phyloP scores from a whole-genome alignment of 495 filamentous ascomycete species.

The Trichocladium antarcticum region DNA sequence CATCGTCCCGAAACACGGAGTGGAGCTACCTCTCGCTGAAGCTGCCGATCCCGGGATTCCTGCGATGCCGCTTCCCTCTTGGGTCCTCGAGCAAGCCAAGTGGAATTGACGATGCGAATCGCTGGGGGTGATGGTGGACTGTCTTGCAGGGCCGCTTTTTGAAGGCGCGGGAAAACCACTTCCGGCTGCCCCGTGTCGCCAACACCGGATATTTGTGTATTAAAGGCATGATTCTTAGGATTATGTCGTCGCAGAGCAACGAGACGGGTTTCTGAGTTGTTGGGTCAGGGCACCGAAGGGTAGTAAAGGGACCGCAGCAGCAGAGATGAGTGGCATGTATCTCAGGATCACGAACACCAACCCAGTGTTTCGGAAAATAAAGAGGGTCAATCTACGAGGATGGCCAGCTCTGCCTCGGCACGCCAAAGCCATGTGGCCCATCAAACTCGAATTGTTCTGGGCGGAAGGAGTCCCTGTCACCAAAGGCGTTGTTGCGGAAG shows the following conservation, averaged over 20 bases:
- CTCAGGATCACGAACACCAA: too few species aligned
- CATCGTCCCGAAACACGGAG: background rate
- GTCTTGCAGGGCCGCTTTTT: background rate
- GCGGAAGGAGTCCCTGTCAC: background rate
- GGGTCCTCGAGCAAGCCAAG: background rate
- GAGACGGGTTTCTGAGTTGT: too few species aligned
- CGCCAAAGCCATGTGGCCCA: too few species aligned
- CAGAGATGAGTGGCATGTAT: too few species aligned
- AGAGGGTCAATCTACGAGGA: too few species aligned
- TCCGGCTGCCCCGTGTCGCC: background rate
- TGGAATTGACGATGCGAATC: background rate
- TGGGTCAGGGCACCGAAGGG: too few species aligned
- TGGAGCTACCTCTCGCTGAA: conserved; percentile 2
- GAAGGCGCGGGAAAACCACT: background rate
- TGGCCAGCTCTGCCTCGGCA: too few species aligned
- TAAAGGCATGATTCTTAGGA: background rate
- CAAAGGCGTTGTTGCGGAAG: background rate
- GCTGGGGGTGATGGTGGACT: background rate
- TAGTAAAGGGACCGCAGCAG: too few species aligned
- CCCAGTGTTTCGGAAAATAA: too few species aligned
- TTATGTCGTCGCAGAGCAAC: too few species aligned
- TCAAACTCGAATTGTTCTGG: too few species aligned
- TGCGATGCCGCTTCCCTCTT: background rate
- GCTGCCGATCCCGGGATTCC: background rate
- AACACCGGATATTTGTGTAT: background rate